Evolutionary conservation across 2,329 filamentous ascomycete genomes (phyloP).

Genomic region (Colletotrichum musae): DNA sequence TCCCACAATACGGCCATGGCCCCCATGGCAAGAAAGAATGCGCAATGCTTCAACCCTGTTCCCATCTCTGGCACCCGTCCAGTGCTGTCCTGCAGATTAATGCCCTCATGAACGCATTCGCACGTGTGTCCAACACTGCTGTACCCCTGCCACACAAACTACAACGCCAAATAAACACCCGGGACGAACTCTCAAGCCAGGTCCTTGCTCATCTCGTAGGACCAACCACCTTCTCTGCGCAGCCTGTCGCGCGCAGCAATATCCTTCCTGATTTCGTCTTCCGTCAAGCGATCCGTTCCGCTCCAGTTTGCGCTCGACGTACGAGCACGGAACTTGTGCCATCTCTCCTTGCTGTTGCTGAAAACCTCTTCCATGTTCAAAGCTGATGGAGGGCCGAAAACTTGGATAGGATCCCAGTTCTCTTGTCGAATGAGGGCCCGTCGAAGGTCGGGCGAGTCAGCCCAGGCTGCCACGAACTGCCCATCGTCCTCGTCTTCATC

Average conservation of each 20-base stretch:
- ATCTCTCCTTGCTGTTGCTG: slow-evolving; percentile 86
- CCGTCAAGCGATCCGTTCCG: slow-evolving; percentile 84
- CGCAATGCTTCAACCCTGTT: slow-evolving; percentile 15
- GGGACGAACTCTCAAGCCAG: slow-evolving; percentile 51
- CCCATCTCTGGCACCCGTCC: slow-evolving; percentile 12
- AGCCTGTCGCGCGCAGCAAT: slow-evolving; percentile 84
- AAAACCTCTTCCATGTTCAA: slow-evolving; percentile 98
- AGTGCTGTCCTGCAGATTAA: slow-evolving; percentile 20
- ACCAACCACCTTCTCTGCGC: slow-evolving; percentile 88
- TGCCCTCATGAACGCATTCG: slow-evolving; percentile 39
- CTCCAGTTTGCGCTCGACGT: slow-evolving; percentile 97
- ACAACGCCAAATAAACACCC: slow-evolving; percentile 29
- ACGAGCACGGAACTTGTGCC: slow-evolving; percentile 89
- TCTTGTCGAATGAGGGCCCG: slow-evolving; percentile 86
- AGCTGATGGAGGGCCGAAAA: slow-evolving; percentile 91
- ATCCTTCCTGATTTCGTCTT: slow-evolving; percentile 88
- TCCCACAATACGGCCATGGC: slow-evolving; percentile 7
- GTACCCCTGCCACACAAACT: slow-evolving; percentile 27
- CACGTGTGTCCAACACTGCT: slow-evolving; percentile 38
- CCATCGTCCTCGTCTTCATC: slow-evolving; percentile 80
- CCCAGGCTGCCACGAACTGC: slow-evolving; percentile 84
- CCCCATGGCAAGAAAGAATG: slow-evolving; percentile 26
- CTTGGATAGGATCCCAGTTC: slow-evolving; percentile 83
- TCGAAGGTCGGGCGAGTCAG: slow-evolving; percentile 86
- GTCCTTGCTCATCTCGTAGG: slow-evolving; percentile 72